Conservation (phyloP, 2,329 filamentous ascomycete species). For the Exophiala viscosa region DNA sequence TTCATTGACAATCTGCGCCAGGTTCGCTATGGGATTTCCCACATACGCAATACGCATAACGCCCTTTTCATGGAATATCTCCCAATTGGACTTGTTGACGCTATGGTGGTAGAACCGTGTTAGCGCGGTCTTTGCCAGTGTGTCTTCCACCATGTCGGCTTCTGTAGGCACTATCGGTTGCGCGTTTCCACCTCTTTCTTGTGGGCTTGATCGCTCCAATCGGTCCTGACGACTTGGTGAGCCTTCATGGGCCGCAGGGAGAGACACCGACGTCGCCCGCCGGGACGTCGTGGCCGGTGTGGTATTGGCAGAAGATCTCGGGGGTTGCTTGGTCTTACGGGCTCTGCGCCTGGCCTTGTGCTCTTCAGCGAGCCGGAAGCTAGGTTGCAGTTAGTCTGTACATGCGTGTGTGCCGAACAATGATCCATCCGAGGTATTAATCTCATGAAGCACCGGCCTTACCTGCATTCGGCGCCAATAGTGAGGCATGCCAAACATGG, state of each 20-base stretch:
- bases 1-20: slow-evolving; percentile 3
- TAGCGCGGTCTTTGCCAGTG: slow-evolving; percentile 2
- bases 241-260: too few species aligned
- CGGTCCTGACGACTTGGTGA: too few species aligned
- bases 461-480: slow-evolving; percentile 1
- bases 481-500: background rate
- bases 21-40: slow-evolving; percentile 7
- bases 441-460: background rate
- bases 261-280: too few species aligned
- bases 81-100: slow-evolving; percentile 6
- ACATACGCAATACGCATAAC: slow-evolving; percentile 7
- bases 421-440: too few species aligned
- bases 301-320: too few species aligned
- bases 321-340: too few species aligned
- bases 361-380: background rate
- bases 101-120: slow-evolving; percentile 5
- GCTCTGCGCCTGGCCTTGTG: too few species aligned
- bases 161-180: background rate
- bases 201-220: background rate
- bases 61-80: slow-evolving; percentile 4
- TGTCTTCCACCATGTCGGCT: background rate
- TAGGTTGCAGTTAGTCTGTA: background rate
- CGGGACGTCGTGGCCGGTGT: too few species aligned
- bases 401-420: background rate
- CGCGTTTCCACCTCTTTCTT: background rate